Base-by-base conservation (phyloP, 2,329 filamentous ascomycete species). In the Fusarium multiceps region DNA sequence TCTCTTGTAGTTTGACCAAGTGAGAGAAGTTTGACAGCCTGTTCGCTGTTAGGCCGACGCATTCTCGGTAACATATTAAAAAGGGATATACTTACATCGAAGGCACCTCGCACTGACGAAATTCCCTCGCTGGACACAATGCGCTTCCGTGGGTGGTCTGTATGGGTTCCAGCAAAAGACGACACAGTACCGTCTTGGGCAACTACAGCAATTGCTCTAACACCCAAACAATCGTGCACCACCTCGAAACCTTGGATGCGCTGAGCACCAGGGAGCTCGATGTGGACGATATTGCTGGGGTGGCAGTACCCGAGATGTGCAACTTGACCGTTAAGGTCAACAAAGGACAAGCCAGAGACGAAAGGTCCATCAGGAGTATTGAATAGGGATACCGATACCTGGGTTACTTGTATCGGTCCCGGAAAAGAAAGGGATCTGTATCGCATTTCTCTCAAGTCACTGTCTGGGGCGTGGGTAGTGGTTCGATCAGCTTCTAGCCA, bases 201-300 rank as follows among this genome's bases (percentile, higher is more conserved):
- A 18, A 40, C 18, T 6, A 40, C 37, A n/a, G 37, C 37, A 40
- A 40, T 18, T 4, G 37, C 37, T n/a, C 3, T 40, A 9, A 40
- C 9, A 20, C 37, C 37, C 18, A 10, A 10, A 2, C 4, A 3
- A n/a, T 28, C 27, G 1, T 28, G 27, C 1, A 12, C 27, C 4
- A 28, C 27, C 4, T 28, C 27, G 1, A 6, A 40, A n/a, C 37
- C 37, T n/a, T 12, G 37, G 14, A 40, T 40, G n/a, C 2, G 11
- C n/a, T 40, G 18, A 18, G 18, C 37, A 40, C 16, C n/a, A 11
- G 37, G 18, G 9, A 40, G 37, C 18, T 18, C 16, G 8, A 40
- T 9, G 2, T n/a, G 10, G 6, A 40, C 37, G 3, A 40, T n/a
- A 11, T 40, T 3, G 0, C 37, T 1, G 10, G 18, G 18, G 16